Percentiles rank a stretch among this genome's conserved stretches.
Conservation (phyloP, 306 rosid genomes). For the Cyamopsis tetragonoloba region DNA sequence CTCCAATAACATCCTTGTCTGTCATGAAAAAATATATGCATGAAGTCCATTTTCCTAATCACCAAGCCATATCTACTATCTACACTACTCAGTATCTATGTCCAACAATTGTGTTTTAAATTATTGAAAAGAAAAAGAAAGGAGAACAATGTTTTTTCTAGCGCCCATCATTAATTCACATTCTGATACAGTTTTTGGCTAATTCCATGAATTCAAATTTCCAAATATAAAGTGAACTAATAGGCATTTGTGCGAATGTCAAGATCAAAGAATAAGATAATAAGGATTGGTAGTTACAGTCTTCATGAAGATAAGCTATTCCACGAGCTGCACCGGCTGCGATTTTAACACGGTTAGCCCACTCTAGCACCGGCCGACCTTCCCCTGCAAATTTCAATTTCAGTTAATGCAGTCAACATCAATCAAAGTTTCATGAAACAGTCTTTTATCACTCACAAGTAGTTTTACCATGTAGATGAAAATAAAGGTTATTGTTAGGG, state of each 20-base stretch:
- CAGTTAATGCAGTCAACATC: constrained; percentile 16
- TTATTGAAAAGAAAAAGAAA: neutral
- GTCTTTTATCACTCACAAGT: constrained; percentile 7
- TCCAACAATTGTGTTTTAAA: neutral
- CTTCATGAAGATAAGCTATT: constrained; percentile 94
- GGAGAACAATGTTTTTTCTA: neutral
- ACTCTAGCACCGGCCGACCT: constrained; percentile 57
- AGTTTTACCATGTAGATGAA: constrained; percentile 83
- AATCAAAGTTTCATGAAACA: constrained; percentile 16
- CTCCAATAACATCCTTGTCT: neutral
- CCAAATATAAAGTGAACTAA: neutral
- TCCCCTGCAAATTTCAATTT: constrained; percentile 42
- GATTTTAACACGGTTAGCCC: constrained; percentile 74
- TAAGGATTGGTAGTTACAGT: constrained; percentile 55
- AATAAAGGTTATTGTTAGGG: constrained; percentile 68
- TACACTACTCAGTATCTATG: neutral
- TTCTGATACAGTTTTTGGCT: neutral
- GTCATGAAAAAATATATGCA: neutral
- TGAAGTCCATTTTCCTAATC: neutral
- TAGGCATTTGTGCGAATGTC: constrained; percentile 2
- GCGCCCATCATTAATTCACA: neutral
- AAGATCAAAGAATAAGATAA: neutral
- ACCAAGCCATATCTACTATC: neutral
- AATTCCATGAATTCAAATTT: neutral
- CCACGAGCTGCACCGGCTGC: constrained; percentile 98